Evolutionary conservation across 495 filamentous ascomycete species (phyloP).

Genomic region (Articulospora tetracladia): DNA sequence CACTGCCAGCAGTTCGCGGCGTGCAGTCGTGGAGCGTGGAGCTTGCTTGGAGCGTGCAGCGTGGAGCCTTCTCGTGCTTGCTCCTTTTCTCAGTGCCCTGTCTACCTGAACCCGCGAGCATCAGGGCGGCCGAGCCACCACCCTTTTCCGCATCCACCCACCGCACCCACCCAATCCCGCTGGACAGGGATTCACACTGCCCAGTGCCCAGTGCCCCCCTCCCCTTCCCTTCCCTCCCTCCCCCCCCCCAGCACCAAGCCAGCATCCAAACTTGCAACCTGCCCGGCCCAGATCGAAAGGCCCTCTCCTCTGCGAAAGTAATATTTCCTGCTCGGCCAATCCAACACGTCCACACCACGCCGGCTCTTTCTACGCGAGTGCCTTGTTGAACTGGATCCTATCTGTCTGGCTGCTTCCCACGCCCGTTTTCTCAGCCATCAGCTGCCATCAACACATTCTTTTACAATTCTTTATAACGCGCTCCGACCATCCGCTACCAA

Average conservation of each 20-base stretch:
- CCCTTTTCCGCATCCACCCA: too few species aligned
- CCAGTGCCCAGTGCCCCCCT: too few species aligned
- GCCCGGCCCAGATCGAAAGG: neutral
- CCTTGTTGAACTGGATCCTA: neutral
- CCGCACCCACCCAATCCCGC: neutral
- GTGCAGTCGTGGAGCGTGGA: too few species aligned
- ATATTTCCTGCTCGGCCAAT: conserved; percentile 8
- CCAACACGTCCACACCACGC: conserved; percentile 8
- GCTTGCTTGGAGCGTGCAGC: too few species aligned
- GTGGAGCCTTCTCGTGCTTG: too few species aligned
- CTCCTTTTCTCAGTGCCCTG: neutral
- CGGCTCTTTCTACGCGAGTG: neutral
- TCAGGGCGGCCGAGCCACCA: too few species aligned
- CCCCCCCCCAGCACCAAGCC: too few species aligned
- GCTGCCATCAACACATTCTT: conserved; percentile 25
- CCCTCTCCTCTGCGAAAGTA: neutral
- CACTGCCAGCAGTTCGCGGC: too few species aligned
- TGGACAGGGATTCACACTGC: neutral
- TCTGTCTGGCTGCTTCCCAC: conserved; percentile 5
- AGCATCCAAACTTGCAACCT: neutral
- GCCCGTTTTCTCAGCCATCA: conserved; percentile 18
- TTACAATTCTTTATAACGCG: conserved; percentile 13
- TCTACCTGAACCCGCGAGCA: too few species aligned
- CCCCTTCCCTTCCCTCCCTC: too few species aligned
- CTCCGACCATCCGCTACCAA: neutral